Conservation (phyloP, 306 rosid species). For the Oemleria cerasiformis region DNA sequence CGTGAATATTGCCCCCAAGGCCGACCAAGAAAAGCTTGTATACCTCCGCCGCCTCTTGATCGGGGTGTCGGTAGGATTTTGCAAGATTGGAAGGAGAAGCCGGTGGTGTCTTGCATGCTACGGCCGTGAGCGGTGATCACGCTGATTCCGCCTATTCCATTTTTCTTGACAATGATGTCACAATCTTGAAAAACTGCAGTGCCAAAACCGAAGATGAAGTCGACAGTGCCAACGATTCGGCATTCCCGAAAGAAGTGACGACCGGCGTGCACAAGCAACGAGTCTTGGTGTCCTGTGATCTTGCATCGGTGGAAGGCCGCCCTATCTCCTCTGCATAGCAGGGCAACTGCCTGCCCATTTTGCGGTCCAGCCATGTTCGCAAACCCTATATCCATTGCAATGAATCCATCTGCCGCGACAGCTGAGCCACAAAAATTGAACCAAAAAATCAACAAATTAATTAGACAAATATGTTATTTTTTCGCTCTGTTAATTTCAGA, state of each 20-base stretch:
- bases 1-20: slow-evolving; percentile 7
- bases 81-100: slow-evolving; percentile 18
- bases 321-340: neutral
- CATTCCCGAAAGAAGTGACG: slow-evolving; percentile 18
- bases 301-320: slow-evolving; percentile 12
- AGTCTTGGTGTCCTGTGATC: slow-evolving; percentile 17
- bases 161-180: neutral
- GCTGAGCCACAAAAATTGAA: neutral
- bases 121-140: slow-evolving; percentile 2
- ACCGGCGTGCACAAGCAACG: slow-evolving; percentile 1
- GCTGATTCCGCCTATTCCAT: neutral
- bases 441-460: no score
- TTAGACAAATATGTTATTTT: neutral
- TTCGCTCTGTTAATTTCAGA: neutral
- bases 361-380: neutral
- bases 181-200: slow-evolving; percentile 11
- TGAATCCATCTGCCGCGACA: slow-evolving; percentile 4
- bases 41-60: neutral
- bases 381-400: slow-evolving; percentile 15
- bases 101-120: neutral
- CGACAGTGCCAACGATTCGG: slow-evolving; percentile 10
- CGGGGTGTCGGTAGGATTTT: neutral
- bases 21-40: slow-evolving; percentile 7
- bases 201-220: slow-evolving; percentile 20
- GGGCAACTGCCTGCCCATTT: slow-evolving; percentile 2